Evolutionary conservation across 2,329 filamentous ascomycete genomes (phyloP).

Genomic region (Sporothrix protearum): DNA sequence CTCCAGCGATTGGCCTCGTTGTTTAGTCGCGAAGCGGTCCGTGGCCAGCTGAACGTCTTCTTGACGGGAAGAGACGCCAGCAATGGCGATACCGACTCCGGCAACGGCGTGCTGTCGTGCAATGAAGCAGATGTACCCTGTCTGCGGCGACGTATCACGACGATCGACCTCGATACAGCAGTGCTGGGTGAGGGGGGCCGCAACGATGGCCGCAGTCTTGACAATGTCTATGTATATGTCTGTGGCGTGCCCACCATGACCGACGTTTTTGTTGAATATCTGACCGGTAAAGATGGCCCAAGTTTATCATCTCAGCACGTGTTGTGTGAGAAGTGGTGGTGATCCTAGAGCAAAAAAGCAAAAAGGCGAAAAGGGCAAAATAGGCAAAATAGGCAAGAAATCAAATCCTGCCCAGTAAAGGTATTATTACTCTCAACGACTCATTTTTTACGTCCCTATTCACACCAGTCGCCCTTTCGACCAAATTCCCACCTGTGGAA

Average conservation of each 20-base stretch:
- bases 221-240: constrained; percentile 50
- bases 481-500: constrained; percentile 7
- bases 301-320: constrained; percentile 34
- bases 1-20: constrained; percentile 45
- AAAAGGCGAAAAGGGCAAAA: neutral
- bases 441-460: constrained; percentile 4
- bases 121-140: constrained; percentile 34
- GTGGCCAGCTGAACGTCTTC: constrained; percentile 46
- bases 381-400: neutral
- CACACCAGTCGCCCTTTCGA: constrained; percentile 7
- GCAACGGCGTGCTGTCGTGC: constrained; percentile 22
- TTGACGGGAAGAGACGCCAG: constrained; percentile 35
- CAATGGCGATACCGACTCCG: neutral
- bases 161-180: constrained; percentile 42
- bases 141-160: constrained; percentile 41
- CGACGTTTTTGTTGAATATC: constrained; percentile 56
- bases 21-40: constrained; percentile 40
- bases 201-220: neutral
- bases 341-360: neutral
- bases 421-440: constrained; percentile 11
- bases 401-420: neutral
- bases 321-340: constrained; percentile 42
- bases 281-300: constrained; percentile 34
- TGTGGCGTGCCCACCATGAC: constrained; percentile 69
- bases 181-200: constrained; percentile 35